Base-by-base conservation (phyloP, 352 stramenopile species). In the Phytopythium aichiense region DNA sequence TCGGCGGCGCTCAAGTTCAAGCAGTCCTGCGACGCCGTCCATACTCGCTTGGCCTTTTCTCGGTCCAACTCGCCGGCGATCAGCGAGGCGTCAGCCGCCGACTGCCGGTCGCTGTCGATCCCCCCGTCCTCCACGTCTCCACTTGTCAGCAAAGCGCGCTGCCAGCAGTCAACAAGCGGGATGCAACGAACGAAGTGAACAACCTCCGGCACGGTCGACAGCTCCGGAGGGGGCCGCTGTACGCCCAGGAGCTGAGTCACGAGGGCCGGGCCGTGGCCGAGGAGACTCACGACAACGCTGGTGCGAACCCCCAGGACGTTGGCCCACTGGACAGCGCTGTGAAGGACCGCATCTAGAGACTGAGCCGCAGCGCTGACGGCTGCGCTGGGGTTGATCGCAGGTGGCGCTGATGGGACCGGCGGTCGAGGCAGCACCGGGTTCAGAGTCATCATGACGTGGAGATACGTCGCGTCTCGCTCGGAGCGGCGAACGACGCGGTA, bases 161-260 rank as follows among this genome's bases (percentile, higher is more conserved):
- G 73, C 86, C 89, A 98, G 61, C 98, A 88, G 52, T 96, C 73
- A 1, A 98, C 68, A 49, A 97, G 97, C 18, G 95, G 92, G 23
- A 98, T 84, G 43, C 98, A 71, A 15, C 79, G 89, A 28, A 98
- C 93, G 63, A 94, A 98, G n/a, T 90, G 89, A 33, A 92, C 77
- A 16, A 93, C 58, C 20, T 66, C 61, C 1, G 62, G 71, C 28
- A 63, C 38, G 12, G 63, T 59, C 59, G 66, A 56, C 37, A 81
- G 54, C 12, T 62, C 66, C 23, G 65, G 53, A 20, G 91, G 92
- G 11, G 92, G 91, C 16, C 63, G 65, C 70, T 97, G 89, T 1
- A 84, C 73, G 53, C 68, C 62, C 9, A 98, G 37, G 51, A 87
- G 97, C 28, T 87, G 72, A 55, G 83, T 74, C 31, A 93, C 40